These are phyloP conservation scores for Aspergillus caelatus DNA, from an alignment of 2,329 filamentous ascomycete genomes.

Conservation along the genomic window DNA sequence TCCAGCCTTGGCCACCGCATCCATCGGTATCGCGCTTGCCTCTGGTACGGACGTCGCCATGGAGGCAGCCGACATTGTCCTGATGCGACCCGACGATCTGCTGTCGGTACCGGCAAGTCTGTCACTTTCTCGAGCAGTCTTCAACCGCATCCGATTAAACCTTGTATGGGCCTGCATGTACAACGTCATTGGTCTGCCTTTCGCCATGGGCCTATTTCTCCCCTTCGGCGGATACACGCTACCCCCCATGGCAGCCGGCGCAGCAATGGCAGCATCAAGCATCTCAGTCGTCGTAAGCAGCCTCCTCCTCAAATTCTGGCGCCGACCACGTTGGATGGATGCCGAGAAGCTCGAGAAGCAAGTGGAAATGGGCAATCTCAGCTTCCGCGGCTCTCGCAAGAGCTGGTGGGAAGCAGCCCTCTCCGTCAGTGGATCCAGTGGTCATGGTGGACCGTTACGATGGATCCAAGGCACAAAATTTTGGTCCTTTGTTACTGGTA, in stretches of 20 bases:
- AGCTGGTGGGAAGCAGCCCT: conserved; percentile 37
- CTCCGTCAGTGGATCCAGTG: conserved; percentile 22
- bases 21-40: conserved; percentile 89
- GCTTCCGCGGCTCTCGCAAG: conserved; percentile 20
- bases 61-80: conserved; percentile 92
- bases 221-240: conserved; percentile 80
- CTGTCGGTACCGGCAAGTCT: conserved; percentile 91
- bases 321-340: conserved; percentile 82
- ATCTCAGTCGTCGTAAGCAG: conserved; percentile 87
- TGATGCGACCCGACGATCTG: conserved; percentile 90
- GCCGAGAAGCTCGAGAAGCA: conserved; percentile 66
- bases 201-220: conserved; percentile 95
- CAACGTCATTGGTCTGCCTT: conserved; percentile 86
- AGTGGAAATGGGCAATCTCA: conserved; percentile 37
- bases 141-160: conserved; percentile 91
- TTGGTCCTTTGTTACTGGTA: conserved; percentile 35
- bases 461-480: conserved; percentile 24
- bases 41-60: conserved; percentile 96
- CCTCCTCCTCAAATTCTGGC: conserved; percentile 85
- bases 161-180: conserved; percentile 91
- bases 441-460: conserved; percentile 20
- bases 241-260: conserved; percentile 91
- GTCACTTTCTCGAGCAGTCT: conserved; percentile 80
- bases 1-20: conserved; percentile 86
- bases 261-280: conserved; percentile 88